Conservation (phyloP, 805 yeast genomes). For the Candida krabiensis region DNA sequence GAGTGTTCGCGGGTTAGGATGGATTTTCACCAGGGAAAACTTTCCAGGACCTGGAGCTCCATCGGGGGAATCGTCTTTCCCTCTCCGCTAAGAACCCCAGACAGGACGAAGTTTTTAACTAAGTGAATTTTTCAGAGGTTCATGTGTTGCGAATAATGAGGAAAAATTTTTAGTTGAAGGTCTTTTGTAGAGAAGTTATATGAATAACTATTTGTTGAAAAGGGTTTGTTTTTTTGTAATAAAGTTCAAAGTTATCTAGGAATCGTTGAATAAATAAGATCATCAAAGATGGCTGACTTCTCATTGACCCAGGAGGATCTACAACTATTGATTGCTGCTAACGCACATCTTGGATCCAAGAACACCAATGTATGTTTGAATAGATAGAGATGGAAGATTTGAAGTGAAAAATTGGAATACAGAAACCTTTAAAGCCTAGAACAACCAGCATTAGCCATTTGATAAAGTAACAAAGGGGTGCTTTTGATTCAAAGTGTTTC, state of each 20-base stretch:
- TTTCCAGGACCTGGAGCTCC: too few species aligned
- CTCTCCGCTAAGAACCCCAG: too few species aligned
- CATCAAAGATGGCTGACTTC: slow-evolving; percentile 37
- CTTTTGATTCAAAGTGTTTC: too few species aligned
- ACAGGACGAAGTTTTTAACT: too few species aligned
- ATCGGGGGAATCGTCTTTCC: too few species aligned
- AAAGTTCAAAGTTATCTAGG: background rate
- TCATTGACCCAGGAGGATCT: slow-evolving; percentile 89
- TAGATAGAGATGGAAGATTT: slow-evolving; percentile 2
- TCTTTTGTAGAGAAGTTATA: background rate
- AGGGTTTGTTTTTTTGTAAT: background rate
- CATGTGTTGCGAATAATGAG: background rate
- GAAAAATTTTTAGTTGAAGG: slow-evolving; percentile 4
- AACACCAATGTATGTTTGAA: slow-evolving; percentile 91
- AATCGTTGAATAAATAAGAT: slow-evolving; percentile 7
- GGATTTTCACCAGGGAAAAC: too few species aligned
- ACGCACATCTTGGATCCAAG: slow-evolving; percentile 99
- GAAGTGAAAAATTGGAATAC: background rate
- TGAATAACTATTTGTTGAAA: slow-evolving; percentile 4
- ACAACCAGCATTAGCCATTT: too few species aligned
- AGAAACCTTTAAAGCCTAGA: background rate
- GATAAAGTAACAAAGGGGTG: background rate
- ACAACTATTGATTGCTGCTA: slow-evolving; percentile 98
- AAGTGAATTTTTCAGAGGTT: background rate
- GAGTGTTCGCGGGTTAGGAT: background rate